A percentile compares a stretch with the other conserved stretches of the same genome.
These are phyloP conservation scores for Colletotrichum sp. DNA, from an alignment of 2,329 filamentous ascomycete genomes.

Conservation along the genomic window DNA sequence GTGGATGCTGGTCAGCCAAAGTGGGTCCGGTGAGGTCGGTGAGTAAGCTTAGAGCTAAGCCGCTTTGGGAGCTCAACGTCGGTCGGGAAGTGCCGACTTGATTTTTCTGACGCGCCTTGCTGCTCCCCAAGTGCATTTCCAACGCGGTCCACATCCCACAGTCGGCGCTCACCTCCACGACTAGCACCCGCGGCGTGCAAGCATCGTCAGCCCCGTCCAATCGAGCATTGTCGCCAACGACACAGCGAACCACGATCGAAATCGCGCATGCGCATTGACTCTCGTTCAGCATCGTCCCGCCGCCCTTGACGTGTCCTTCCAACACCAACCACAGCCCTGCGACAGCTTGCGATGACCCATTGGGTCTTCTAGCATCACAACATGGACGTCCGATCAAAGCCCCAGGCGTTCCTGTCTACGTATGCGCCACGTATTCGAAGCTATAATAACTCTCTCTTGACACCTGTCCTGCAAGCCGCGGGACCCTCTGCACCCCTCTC, in stretches of 20 bases:
- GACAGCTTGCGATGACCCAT: conserved; percentile 20
- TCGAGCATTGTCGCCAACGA: background rate
- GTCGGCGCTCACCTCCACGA: conserved; percentile 9
- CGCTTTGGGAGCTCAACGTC: background rate
- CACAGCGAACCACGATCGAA: background rate
- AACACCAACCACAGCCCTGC: conserved; percentile 1
- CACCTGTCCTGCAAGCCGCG: conserved; percentile 77
- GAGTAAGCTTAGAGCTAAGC: background rate
- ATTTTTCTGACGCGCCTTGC: conserved; percentile 22
- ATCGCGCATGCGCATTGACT: background rate
- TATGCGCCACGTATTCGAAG: conserved; percentile 90
- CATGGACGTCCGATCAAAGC: conserved; percentile 59
- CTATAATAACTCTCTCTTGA: conserved; percentile 91
- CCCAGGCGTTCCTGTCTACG: conserved; percentile 88
- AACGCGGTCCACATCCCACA: conserved; percentile 21
- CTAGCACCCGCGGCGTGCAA: conserved; percentile 1
- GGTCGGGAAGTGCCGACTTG: conserved; percentile 16
- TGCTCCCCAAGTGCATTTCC: conserved; percentile 16
- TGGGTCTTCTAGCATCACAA: conserved; percentile 14
- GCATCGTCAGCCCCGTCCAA: background rate
- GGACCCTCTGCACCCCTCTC: conserved; percentile 66
- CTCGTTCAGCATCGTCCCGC: background rate
- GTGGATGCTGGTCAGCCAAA: no score
- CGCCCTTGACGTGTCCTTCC: background rate
- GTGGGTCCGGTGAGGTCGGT: background rate